Conservation (phyloP, 2,329 filamentous ascomycete genomes). For the Tolypocladium album region DNA sequence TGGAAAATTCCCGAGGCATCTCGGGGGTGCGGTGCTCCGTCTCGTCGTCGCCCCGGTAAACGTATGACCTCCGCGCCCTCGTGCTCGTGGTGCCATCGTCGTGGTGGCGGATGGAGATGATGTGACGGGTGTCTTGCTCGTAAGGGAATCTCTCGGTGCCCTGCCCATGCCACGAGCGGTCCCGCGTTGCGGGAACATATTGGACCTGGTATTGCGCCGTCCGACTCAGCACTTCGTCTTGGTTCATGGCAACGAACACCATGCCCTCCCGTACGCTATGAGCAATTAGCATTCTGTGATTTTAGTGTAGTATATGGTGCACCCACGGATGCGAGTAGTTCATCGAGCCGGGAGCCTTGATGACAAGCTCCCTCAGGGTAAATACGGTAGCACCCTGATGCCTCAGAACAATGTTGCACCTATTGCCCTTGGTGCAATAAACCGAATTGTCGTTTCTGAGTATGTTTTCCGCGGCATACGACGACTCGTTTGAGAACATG, state of each 20-base stretch:
- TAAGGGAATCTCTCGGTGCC: slow-evolving; percentile 6
- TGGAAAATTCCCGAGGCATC: slow-evolving; percentile 45
- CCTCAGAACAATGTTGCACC: slow-evolving; percentile 76
- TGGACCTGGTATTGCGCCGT: slow-evolving; percentile 69
- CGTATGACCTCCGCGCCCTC: slow-evolving; percentile 32
- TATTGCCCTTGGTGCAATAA: slow-evolving; percentile 81
- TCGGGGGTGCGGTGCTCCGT: slow-evolving; percentile 38
- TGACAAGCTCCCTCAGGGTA: slow-evolving; percentile 72
- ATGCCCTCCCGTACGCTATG: slow-evolving; percentile 77
- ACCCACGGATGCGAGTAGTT: slow-evolving; percentile 83
- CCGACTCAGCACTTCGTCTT: slow-evolving; percentile 61
- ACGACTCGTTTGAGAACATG: slow-evolving; percentile 49
- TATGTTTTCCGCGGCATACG: slow-evolving; percentile 69
- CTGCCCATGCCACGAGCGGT: slow-evolving; percentile 7
- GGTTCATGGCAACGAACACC: slow-evolving; percentile 81
- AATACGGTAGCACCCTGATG: slow-evolving; percentile 77
- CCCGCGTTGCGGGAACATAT: slow-evolving; percentile 31
- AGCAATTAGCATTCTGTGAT: neutral
- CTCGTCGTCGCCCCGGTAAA: slow-evolving; percentile 27
- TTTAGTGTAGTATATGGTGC: slow-evolving; percentile 1
- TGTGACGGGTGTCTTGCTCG: slow-evolving; percentile 17
- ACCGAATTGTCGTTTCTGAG: slow-evolving; percentile 72
- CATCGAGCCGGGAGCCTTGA: slow-evolving; percentile 64
- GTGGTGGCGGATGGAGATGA: slow-evolving; percentile 42
- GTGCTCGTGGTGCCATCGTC: slow-evolving; percentile 39